A percentile compares a stretch with the other conserved stretches of the same genome.
Conservation (phyloP, 23 red algal species). For the Gracilaria domingensis region DNA sequence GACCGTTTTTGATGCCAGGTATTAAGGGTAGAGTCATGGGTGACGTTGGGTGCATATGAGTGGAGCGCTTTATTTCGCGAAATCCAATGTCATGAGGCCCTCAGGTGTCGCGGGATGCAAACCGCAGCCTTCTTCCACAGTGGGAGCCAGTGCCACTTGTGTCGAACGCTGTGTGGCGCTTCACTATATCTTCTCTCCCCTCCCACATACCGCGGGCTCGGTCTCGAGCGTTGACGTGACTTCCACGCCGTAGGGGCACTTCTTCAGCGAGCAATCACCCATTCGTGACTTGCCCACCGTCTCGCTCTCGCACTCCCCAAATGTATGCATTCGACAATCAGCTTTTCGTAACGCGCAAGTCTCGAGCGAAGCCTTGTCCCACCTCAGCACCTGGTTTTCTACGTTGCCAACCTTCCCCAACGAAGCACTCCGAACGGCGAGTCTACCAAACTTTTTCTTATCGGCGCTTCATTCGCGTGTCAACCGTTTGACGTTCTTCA, state of each 20-base stretch:
- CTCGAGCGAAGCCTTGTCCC: conserved; percentile 22
- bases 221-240: not conserved
- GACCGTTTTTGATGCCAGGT: no score
- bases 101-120: no score
- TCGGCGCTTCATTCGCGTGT: not conserved
- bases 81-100: no score
- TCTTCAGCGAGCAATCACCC: not conserved
- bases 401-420: not conserved
- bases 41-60: no score
- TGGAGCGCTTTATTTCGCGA: no score
- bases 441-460: not conserved
- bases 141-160: no score
- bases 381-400: not conserved
- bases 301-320: conserved; percentile 7
- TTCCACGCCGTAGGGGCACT: not conserved
- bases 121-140: no score
- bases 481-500: not conserved
- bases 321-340: conserved; percentile 6
- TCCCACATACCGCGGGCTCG: no score
- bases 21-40: no score
- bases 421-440: not conserved
- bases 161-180: no score
- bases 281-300: not conserved
- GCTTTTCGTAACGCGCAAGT: conserved; percentile 23
- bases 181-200: not conserved